Evolutionary conservation across 2,329 filamentous ascomycete genomes (phyloP).

Genomic region (Aphanocladium album): DNA sequence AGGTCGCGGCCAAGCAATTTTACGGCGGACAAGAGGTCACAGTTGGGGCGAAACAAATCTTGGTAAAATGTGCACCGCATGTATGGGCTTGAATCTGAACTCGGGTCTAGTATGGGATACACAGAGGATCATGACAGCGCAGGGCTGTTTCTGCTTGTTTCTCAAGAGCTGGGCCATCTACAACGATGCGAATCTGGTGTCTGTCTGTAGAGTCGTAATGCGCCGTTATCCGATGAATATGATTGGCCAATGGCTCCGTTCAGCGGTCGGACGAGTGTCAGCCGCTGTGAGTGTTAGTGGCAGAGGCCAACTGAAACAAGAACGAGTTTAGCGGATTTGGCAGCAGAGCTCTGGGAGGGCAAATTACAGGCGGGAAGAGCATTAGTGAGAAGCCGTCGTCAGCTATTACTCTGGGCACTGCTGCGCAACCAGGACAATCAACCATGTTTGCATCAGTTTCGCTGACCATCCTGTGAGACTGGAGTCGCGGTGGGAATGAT

Average conservation of each 20-base stretch:
- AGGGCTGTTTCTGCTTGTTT: background rate
- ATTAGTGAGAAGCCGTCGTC: background rate
- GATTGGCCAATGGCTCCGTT: conserved; percentile 12
- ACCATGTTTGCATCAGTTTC: background rate
- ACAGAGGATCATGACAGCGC: background rate
- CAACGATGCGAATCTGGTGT: background rate
- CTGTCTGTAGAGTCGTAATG: background rate
- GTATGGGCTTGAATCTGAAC: background rate
- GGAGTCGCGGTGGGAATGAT: background rate
- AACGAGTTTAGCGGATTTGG: background rate
- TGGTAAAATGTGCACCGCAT: background rate
- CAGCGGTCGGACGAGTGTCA: background rate
- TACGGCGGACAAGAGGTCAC: background rate
- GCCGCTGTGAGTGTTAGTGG: background rate
- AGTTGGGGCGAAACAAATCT: background rate
- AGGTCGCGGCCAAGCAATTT: background rate
- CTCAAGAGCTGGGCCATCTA: background rate
- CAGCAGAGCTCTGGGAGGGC: too few species aligned
- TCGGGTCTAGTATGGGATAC: background rate
- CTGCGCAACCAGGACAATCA: background rate
- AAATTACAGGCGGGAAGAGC: background rate
- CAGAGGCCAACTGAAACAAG: background rate
- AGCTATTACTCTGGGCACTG: background rate
- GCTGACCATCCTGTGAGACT: conserved; percentile 6
- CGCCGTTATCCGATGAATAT: conserved; percentile 10